A percentile compares a stretch with the other conserved stretches of the same genome.
phyloP scores from a whole-genome alignment of 1,284 basidiomycete genomes.

The Ustilago vetiveriae region DNA sequence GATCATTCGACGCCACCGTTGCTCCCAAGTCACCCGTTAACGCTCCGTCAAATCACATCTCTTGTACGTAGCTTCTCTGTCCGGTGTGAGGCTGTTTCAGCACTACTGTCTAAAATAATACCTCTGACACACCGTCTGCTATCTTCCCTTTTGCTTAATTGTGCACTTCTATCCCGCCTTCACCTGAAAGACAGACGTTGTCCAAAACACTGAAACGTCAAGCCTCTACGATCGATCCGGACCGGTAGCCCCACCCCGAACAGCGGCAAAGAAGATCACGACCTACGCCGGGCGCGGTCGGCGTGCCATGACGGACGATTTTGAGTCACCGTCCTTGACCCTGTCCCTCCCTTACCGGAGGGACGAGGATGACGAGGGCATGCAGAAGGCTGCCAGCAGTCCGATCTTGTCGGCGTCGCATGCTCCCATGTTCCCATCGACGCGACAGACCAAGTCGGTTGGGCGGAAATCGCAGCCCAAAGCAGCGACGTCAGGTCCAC shows the following conservation, averaged over 20 bases:
- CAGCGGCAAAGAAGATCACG: conserved; percentile 25
- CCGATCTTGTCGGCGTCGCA: conserved; percentile 20
- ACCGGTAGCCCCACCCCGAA: conserved; percentile 3
- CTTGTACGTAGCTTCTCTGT: conserved; percentile 43
- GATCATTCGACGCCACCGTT: conserved; percentile 2
- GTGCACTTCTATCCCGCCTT: no score
- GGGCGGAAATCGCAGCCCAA: conserved; percentile 20
- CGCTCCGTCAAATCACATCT: conserved; percentile 18
- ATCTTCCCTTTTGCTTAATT: conserved; percentile 1
- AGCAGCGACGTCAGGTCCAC: background rate
- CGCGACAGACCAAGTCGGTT: conserved; percentile 7
- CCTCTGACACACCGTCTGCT: no score
- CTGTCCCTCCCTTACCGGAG: background rate
- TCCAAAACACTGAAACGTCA: background rate
- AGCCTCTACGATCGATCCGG: background rate
- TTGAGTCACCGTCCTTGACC: background rate
- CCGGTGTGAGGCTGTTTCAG: no score
- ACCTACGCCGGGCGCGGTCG: conserved; percentile 39
- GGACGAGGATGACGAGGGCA: conserved; percentile 15
- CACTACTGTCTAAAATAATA: no score
- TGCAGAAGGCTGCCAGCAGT: conserved; percentile 30
- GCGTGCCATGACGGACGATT: conserved; percentile 36
- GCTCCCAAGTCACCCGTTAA: conserved; percentile 18
- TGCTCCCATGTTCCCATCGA: conserved; percentile 18
- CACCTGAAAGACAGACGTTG: no score